Base-by-base conservation (phyloP, 805 yeast genomes). In the Nakazawaea molendinolei region DNA sequence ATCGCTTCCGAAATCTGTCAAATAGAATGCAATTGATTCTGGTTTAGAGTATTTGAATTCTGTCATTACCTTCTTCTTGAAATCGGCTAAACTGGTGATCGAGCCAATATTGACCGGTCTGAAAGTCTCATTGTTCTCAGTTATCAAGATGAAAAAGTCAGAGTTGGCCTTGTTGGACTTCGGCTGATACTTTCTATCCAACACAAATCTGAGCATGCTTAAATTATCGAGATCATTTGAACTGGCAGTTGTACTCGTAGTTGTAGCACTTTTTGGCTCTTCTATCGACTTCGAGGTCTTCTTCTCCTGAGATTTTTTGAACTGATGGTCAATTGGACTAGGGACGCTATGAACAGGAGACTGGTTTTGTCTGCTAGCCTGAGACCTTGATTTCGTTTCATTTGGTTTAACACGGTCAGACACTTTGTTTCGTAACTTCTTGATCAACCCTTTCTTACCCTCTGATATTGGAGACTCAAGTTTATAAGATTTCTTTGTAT, bases 1-100 rank as follows among this genome's bases (percentile, higher is more conserved):
- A 12, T 66, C 65, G 33, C 76, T 62, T 15, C 76, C 75, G 52
- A 77, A 74, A 35, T 86, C 95, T 0, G 95, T 81, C 42, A 86
- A 54, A 44, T 79, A 81, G 28, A 76, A 63, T 2, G 68, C 51
- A 12, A 61, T 49, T 5, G 65, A 64, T 3, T 55, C 48, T 8
- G 55, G 50, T 0, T 66, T 52, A 17, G 33, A 45, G 15, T 65
- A 39, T 10, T 51, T 61, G 13, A 77, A 47, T 2, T 58, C 53
- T 1, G 59, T 51, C 0, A 67, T 51, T 13, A 78, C 43, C 8
- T 50, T 47, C 2, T 50, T 52, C 42, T 71, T 77, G 21, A 74
- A 58, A 1, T 56, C 60, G 0, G 50, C 56, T 1, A 61, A 47
- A 9, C 56, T 48, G 1, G 45, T 43, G 16, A 56, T 42, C 15